These are phyloP conservation scores for Pseudisothecium myosuroides DNA, from an alignment of 225 moss, liverwort and hornwort genomes.

Conservation along the genomic window DNA sequence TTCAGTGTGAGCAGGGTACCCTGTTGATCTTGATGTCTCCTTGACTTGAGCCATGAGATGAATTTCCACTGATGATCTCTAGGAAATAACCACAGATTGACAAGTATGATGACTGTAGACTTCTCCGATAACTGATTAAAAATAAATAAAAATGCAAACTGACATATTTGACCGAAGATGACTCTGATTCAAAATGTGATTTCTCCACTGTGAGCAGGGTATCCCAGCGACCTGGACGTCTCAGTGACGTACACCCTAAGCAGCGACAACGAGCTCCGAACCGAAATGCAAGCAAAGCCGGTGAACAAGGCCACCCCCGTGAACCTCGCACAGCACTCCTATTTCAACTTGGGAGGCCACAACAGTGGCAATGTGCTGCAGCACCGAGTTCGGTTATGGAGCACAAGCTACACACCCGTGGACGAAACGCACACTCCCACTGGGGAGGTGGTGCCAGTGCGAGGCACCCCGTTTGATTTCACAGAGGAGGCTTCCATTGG, in stretches of 20 bases:
- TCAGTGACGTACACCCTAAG: slow-evolving; percentile 58
- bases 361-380: slow-evolving; percentile 45
- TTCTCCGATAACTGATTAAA: too few relatives aligned
- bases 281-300: slow-evolving; percentile 64
- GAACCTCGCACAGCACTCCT: slow-evolving; percentile 59
- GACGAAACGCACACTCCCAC: slow-evolving; percentile 50
- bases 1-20: neutral
- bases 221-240: slow-evolving; percentile 71
- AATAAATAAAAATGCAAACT: neutral
- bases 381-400: slow-evolving; percentile 50
- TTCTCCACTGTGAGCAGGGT: slow-evolving; percentile 27
- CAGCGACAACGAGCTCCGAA: slow-evolving; percentile 43
- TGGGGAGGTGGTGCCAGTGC: slow-evolving; percentile 33
- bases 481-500: slow-evolving; percentile 31
- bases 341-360: slow-evolving; percentile 79
- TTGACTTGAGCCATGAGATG: neutral
- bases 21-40: neutral
- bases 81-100: neutral
- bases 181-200: neutral
- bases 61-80: neutral
- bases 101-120: neutral
- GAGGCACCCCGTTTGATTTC: slow-evolving; percentile 73
- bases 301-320: slow-evolving; percentile 70
- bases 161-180: too few relatives aligned
- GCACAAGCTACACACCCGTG: slow-evolving; percentile 48